These are phyloP conservation scores for Phytophthora pini DNA, from an alignment of 352 stramenopile genomes.

Conservation along the genomic window DNA sequence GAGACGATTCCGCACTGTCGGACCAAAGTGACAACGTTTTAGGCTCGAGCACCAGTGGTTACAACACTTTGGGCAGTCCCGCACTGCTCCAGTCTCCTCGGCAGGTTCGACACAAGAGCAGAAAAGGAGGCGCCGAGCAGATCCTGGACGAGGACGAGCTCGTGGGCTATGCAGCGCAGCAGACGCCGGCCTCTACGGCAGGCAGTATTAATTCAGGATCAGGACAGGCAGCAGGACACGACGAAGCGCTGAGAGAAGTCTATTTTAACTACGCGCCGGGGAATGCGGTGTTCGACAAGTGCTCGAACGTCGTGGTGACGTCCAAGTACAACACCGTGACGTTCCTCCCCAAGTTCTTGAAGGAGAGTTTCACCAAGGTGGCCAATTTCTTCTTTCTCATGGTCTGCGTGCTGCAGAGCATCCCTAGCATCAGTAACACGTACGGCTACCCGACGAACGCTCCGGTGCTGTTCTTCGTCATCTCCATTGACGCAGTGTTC, in stretches of 20 bases:
- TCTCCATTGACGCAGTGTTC: constrained; percentile 92
- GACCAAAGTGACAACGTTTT: constrained; percentile 29
- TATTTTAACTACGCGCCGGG: constrained; percentile 76
- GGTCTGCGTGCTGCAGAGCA: constrained; percentile 89
- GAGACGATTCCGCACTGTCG: constrained; percentile 21
- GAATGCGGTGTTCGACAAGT: constrained; percentile 73
- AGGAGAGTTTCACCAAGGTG: constrained; percentile 89
- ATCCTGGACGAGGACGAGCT: constrained; percentile 37
- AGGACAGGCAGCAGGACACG: constrained; percentile 9
- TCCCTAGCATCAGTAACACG: constrained; percentile 84
- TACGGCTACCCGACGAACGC: constrained; percentile 83
- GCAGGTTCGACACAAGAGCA: constrained; percentile 17
- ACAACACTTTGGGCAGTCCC: constrained; percentile 46
- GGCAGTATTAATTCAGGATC: constrained; percentile 6
- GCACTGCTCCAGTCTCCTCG: constrained; percentile 40
- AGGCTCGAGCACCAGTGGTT: constrained; percentile 28
- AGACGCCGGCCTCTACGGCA: constrained; percentile 14
- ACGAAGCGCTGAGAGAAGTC: constrained; percentile 52
- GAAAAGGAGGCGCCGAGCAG: constrained; percentile 5
- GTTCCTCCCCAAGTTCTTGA: constrained; percentile 91
- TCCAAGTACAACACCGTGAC: constrained; percentile 91
- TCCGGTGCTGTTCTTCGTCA: constrained; percentile 88
- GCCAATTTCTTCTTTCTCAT: constrained; percentile 95
- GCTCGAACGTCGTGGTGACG: constrained; percentile 88
- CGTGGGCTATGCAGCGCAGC: constrained; percentile 20